These are phyloP conservation scores for Diaporthe vaccinii DNA, from an alignment of 2,329 filamentous ascomycete genomes.

Conservation along the genomic window DNA sequence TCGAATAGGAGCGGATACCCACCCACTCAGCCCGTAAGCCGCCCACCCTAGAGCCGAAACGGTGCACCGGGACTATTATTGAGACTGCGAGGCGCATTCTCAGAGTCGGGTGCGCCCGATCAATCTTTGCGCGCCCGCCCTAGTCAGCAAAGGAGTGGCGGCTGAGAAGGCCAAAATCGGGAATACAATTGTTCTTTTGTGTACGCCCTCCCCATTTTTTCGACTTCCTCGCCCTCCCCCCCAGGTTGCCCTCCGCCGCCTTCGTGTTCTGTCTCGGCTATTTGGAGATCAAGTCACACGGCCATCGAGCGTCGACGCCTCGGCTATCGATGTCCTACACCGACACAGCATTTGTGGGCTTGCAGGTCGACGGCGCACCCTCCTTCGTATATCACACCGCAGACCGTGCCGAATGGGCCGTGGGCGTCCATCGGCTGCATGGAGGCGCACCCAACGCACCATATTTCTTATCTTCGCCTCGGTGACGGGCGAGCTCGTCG, in stretches of 20 bases:
- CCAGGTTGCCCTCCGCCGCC: background rate
- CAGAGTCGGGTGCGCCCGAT: slow-evolving; percentile 18
- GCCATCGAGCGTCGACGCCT: slow-evolving; percentile 7
- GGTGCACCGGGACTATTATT: slow-evolving; percentile 13
- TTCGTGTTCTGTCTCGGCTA: slow-evolving; percentile 2
- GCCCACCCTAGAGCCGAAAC: slow-evolving; percentile 32
- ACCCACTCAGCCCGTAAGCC: slow-evolving; percentile 31
- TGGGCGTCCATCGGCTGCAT: slow-evolving; percentile 4
- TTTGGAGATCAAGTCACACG: slow-evolving; percentile 28
- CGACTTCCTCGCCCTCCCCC: slow-evolving; percentile 1
- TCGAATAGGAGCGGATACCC: slow-evolving; percentile 29
- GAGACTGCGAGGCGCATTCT: slow-evolving; percentile 22
- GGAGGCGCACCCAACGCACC: slow-evolving; percentile 18
- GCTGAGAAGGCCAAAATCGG: slow-evolving; percentile 19
- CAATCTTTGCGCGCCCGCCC: slow-evolving; percentile 14
- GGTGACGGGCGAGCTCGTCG: slow-evolving; percentile 4
- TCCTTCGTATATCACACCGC: slow-evolving; percentile 22
- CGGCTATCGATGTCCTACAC: slow-evolving; percentile 12
- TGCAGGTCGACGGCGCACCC: slow-evolving; percentile 22
- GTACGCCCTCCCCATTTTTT: slow-evolving; percentile 7
- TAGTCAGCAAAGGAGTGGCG: slow-evolving; percentile 27
- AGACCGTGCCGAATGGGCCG: slow-evolving; percentile 15
- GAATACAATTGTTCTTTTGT: slow-evolving; percentile 10
- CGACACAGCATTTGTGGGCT: slow-evolving; percentile 4
- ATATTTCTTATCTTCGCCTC: background rate